Conservation (phyloP, 768 basidiomycete species). For the Boletellus emodensis region DNA sequence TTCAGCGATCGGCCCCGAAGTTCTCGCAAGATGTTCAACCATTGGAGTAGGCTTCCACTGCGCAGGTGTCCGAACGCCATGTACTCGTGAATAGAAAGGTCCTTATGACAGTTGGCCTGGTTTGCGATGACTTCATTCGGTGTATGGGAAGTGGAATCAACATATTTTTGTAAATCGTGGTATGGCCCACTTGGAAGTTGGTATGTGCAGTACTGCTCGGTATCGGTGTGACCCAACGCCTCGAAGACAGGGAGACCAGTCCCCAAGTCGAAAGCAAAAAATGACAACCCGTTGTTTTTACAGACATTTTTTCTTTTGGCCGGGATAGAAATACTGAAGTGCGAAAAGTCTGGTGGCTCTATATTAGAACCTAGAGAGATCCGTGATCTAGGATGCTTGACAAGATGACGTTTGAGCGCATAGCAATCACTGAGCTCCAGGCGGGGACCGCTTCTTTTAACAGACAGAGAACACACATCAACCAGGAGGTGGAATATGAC, state of each 20-base stretch:
- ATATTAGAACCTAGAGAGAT: slow-evolving; percentile 37
- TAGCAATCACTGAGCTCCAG: background rate
- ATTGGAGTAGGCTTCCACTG: slow-evolving; percentile 42
- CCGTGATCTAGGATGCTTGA: slow-evolving; percentile 13
- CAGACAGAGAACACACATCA: slow-evolving; percentile 27
- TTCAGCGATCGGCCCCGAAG: slow-evolving; percentile 34
- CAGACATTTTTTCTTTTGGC: slow-evolving; percentile 15
- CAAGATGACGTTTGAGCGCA: background rate
- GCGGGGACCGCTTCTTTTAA: background rate
- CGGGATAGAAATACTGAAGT: slow-evolving; percentile 27
- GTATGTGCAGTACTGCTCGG: slow-evolving; percentile 29
- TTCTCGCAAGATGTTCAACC: slow-evolving; percentile 47
- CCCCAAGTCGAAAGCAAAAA: slow-evolving; percentile 26
- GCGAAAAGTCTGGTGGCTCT: slow-evolving; percentile 30
- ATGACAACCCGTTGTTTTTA: slow-evolving; percentile 30
- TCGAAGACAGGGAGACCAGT: slow-evolving; percentile 8
- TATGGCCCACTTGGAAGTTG: slow-evolving; percentile 34
- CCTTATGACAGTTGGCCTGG: slow-evolving; percentile 37
- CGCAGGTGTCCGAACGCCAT: slow-evolving; percentile 44
- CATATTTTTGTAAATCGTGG: slow-evolving; percentile 31
- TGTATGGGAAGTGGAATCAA: slow-evolving; percentile 33
- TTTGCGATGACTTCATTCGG: slow-evolving; percentile 40
- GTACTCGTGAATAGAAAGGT: slow-evolving; percentile 42
- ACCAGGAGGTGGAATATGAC: slow-evolving; percentile 27
- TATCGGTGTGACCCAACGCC: slow-evolving; percentile 7